phyloP scores from a whole-genome alignment of 1,139 yeast genomes.

The Debaryomyces psychrophilus region DNA sequence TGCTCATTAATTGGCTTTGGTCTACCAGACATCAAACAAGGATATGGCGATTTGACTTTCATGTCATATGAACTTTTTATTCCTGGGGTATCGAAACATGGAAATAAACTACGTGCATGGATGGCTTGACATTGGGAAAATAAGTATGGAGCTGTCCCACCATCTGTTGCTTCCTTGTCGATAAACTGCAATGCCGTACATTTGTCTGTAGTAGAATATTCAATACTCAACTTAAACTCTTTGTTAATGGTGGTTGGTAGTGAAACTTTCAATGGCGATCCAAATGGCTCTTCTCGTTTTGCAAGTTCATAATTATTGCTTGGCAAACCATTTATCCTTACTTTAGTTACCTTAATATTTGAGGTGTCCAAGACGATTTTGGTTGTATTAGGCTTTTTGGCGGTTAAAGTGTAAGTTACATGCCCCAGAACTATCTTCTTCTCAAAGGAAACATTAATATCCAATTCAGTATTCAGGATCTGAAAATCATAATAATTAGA shows the following conservation, averaged over 20 bases:
- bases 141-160: slow-evolving; percentile 42
- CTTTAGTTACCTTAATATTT: slow-evolving; percentile 26
- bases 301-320: slow-evolving; percentile 22
- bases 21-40: slow-evolving; percentile 43
- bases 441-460: slow-evolving; percentile 34
- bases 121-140: slow-evolving; percentile 50
- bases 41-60: slow-evolving; percentile 34
- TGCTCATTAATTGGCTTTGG: slow-evolving; percentile 19
- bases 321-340: slow-evolving; percentile 25
- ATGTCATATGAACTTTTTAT: slow-evolving; percentile 38
- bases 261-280: slow-evolving; percentile 32
- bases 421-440: slow-evolving; percentile 30
- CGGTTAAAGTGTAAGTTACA: slow-evolving; percentile 28
- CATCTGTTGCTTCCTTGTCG: slow-evolving; percentile 20
- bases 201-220: slow-evolving; percentile 36
- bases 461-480: slow-evolving; percentile 38
- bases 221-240: slow-evolving; percentile 22
- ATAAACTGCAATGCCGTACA: slow-evolving; percentile 47
- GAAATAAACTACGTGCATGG: slow-evolving; percentile 46
- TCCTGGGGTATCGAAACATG: slow-evolving; percentile 49
- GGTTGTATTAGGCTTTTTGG: slow-evolving; percentile 11
- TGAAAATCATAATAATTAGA: slow-evolving; percentile 67
- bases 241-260: slow-evolving; percentile 14
- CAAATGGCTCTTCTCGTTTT: slow-evolving; percentile 31
- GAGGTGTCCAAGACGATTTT: slow-evolving; percentile 37